Base-by-base conservation (phyloP, 2,329 filamentous ascomycete species). In the Talaromyces albobiverticillius region DNA sequence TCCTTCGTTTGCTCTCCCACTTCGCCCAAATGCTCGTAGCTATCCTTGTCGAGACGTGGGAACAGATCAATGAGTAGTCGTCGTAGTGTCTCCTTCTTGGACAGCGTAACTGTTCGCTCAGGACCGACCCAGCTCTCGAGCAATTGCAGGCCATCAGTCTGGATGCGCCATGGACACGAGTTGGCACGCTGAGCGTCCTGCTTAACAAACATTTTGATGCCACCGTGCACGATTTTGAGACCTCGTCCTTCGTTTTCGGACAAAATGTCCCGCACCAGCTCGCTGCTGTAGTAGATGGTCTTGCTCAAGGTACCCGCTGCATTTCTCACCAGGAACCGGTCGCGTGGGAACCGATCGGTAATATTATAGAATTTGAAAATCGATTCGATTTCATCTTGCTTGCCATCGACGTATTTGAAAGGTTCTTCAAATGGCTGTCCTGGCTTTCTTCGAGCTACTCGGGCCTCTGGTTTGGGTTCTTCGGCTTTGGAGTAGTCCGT, bases 201-300 rank as follows among this genome's bases (percentile, higher is more conserved):
- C 78, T 95, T 96, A 79, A 97, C 94, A 70, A 95, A 99, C 90
- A 97, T 97, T 76, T 95, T 95, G 31, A 99, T 92, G 60, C 94
- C 94, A 48, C 88, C 93, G 73, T 99, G 94, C 47, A 99, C 89
- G 68, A 99, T 96, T 70, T 94, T 95, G 72, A 97, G 87, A 43
- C 91, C 91, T 25, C 88, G 86, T 41, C 90, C 89, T 71, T 96
- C 91, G 69, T 99, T 99, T 67, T 87, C 82, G 3, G 81, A 83
- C 3, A 99, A 81, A 51, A 99, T 94, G 60, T 93, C 88, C 29
- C 91, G 88, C 20, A 90, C 87, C 11, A 97, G 81, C 4, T 84
- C 82, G 32, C 88, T 92, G 10, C 91, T 95, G 78, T 97, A 99
- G 80, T 99, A 99, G 63, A 99, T 93, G 25, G 92, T 94, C 77